Conservation (phyloP, 2,329 filamentous ascomycete species). For the Beauveria caledonica region DNA sequence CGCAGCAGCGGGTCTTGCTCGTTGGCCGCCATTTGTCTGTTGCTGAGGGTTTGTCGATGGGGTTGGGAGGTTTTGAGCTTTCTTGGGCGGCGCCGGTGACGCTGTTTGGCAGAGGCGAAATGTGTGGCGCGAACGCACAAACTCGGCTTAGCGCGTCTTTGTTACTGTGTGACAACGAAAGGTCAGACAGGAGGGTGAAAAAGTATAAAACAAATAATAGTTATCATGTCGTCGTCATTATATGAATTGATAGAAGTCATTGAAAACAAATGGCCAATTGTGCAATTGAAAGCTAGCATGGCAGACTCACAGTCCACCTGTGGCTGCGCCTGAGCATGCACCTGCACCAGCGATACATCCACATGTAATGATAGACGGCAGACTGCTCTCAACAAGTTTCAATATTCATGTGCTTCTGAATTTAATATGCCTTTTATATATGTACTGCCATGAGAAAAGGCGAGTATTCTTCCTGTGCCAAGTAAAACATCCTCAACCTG, state of each 20-base stretch:
- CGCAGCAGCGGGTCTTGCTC: slow-evolving; percentile 73
- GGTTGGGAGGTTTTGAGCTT: background rate
- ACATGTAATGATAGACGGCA: background rate
- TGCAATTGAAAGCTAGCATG: too few species aligned
- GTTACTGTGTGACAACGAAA: background rate
- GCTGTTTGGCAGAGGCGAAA: background rate
- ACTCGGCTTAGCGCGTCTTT: background rate
- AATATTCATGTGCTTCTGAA: background rate
- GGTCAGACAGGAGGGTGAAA: too few species aligned
- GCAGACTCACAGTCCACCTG: too few species aligned
- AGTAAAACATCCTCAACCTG: background rate
- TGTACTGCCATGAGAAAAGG: background rate
- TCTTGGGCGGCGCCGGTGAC: background rate
- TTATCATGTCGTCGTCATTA: too few species aligned
- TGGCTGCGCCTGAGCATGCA: background rate
- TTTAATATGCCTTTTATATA: background rate
- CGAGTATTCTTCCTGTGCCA: background rate
- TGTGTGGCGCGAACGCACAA: background rate
- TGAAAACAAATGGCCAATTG: too few species aligned
- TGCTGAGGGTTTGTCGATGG: background rate
- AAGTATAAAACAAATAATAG: too few species aligned
- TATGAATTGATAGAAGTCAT: too few species aligned
- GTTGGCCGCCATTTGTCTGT: slow-evolving; percentile 44
- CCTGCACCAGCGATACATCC: background rate
- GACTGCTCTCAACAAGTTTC: background rate